phyloP scores from a whole-genome alignment of 768 basidiomycete genomes.

The Mycena haematopus region DNA sequence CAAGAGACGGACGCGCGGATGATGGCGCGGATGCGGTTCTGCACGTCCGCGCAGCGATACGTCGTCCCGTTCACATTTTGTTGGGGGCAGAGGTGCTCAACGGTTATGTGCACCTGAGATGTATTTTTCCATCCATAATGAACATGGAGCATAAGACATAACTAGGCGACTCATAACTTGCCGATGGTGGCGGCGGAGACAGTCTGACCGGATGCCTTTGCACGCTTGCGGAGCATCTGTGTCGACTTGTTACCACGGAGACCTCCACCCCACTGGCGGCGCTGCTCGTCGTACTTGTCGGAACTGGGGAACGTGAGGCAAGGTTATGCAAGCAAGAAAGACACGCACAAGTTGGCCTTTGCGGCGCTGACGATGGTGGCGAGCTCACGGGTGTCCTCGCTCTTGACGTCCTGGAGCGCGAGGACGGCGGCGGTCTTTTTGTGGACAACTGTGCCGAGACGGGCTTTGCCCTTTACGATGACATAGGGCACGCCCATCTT shows the following conservation, averaged over 20 bases:
- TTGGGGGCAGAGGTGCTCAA: no score
- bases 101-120: no score
- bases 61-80: conserved; percentile 13
- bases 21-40: conserved; percentile 6
- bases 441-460: conserved; percentile 96
- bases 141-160: no score
- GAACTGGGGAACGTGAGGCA: conserved; percentile 51
- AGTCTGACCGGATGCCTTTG: conserved; percentile 85
- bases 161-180: conserved; percentile 79
- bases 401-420: conserved; percentile 91
- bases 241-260: conserved; percentile 94
- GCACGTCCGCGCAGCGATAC: conserved; percentile 14
- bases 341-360: conserved; percentile 94
- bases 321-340: no score
- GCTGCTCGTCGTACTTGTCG: conserved; percentile 92
- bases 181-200: conserved; percentile 58
- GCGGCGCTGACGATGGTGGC: conserved; percentile 91
- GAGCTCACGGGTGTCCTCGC: conserved; percentile 93
- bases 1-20: conserved; percentile 8
- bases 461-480: conserved; percentile 97
- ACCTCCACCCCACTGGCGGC: conserved; percentile 96
- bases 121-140: no score
- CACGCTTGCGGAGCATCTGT: conserved; percentile 92
- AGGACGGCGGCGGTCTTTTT: conserved; percentile 97
- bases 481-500: conserved; percentile 99